Conservation (phyloP, 1,284 basidiomycete species). For the Cryptococcus maquisensis region DNA sequence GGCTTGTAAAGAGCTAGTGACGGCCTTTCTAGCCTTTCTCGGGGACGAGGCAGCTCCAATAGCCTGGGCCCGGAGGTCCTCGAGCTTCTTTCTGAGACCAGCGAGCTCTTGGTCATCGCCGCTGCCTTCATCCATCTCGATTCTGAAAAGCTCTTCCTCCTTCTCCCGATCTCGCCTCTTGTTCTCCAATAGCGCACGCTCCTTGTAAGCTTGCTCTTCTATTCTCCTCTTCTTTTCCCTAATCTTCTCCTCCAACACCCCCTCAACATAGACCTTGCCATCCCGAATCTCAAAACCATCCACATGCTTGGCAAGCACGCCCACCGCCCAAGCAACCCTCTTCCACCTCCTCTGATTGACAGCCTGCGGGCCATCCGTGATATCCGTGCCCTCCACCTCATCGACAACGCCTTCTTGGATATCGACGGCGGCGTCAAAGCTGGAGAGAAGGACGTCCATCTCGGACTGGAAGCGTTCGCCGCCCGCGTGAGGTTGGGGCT, state of each 20-base stretch:
- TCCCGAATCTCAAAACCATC: conserved; percentile 68
- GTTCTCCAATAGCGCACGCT: conserved; percentile 52
- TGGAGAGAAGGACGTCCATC: conserved; percentile 69
- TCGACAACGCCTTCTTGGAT: conserved; percentile 74
- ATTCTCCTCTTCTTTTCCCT: conserved; percentile 62
- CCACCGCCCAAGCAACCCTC: conserved; percentile 66
- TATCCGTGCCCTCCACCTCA: conserved; percentile 54
- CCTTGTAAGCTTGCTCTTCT: conserved; percentile 24
- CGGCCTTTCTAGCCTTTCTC: conserved; percentile 13
- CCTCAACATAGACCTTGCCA: conserved; percentile 56
- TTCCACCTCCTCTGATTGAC: conserved; percentile 60
- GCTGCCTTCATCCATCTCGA: conserved; percentile 57
- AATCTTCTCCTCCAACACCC: conserved; percentile 65
- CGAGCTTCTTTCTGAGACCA: conserved; percentile 63
- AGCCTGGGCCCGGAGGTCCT: conserved; percentile 45
- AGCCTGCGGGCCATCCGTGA: conserved; percentile 46
- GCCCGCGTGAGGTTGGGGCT: conserved; percentile 37
- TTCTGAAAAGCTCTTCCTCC: conserved; percentile 56
- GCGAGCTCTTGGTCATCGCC: conserved; percentile 66
- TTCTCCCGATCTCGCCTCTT: conserved; percentile 53
- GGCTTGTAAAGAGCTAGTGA: conserved; percentile 56
- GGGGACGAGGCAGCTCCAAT: conserved; percentile 11
- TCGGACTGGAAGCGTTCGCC: conserved; percentile 56
- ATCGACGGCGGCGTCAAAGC: conserved; percentile 52
- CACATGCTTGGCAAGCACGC: conserved; percentile 65